These are phyloP conservation scores for Macrotyloma uniflorum DNA, from an alignment of 306 rosid species.

Conservation along the genomic window DNA sequence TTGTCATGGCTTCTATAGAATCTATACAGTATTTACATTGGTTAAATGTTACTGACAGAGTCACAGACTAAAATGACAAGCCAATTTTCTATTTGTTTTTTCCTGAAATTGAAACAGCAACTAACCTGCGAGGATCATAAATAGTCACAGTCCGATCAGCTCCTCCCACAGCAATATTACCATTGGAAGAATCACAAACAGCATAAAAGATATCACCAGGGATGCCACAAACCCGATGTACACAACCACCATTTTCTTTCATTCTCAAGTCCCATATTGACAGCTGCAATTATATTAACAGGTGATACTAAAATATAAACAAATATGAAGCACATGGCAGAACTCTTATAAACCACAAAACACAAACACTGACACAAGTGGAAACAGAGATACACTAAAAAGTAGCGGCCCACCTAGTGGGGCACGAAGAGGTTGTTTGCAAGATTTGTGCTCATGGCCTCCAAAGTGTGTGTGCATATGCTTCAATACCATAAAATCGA, in stretches of 20 bases:
- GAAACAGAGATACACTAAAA: neutral
- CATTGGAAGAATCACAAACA: conserved; percentile 74
- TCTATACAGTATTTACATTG: neutral
- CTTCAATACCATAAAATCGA: too few species aligned
- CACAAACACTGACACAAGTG: neutral
- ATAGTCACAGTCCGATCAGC: conserved; percentile 84
- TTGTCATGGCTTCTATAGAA: neutral
- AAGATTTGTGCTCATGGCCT: neutral
- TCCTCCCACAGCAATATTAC: conserved; percentile 85
- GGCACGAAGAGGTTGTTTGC: neutral
- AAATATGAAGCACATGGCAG: conserved; percentile 21
- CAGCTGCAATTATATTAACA: conserved; percentile 57
- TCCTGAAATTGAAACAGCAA: conserved; percentile 18
- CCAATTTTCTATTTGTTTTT: conserved; percentile 28
- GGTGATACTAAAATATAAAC: conserved; percentile 25
- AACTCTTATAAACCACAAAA: conserved; percentile 21
- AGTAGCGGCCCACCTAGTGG: neutral
- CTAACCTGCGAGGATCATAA: conserved; percentile 95
- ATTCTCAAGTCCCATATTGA: conserved; percentile 85
- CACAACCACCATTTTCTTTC: conserved; percentile 90
- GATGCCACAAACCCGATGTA: conserved; percentile 73
- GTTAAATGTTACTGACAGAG: conserved; percentile 16
- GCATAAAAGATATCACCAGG: conserved; percentile 78
- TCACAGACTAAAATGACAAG: neutral
- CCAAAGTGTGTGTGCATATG: neutral